Evolutionary conservation across 306 rosid genomes (phyloP).

Genomic region (Alnus glutinosa): DNA sequence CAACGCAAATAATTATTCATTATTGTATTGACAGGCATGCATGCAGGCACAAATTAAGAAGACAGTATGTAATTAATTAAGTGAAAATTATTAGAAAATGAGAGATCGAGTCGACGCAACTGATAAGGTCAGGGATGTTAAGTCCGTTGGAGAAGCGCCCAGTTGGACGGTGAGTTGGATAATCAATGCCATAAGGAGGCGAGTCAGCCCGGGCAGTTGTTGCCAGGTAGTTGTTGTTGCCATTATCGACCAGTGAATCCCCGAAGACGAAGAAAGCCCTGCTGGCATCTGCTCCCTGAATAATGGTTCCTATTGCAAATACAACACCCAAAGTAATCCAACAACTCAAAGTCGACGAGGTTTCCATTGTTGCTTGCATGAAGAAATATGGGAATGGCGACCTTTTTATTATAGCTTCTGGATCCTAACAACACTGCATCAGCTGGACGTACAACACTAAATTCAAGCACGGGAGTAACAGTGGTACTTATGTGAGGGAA

Average conservation of each 20-base stretch:
- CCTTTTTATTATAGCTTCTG: neutral
- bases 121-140: constrained; percentile 64
- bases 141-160: constrained; percentile 74
- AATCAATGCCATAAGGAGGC: constrained; percentile 72
- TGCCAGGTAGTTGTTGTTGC: constrained; percentile 61
- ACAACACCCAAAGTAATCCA: constrained; percentile 3
- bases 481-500: neutral
- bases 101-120: constrained; percentile 24
- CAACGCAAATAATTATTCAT: too few species aligned
- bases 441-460: neutral
- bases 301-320: constrained; percentile 17
- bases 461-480: neutral
- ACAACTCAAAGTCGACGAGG: neutral
- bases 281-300: constrained; percentile 28
- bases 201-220: constrained; percentile 70
- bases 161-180: constrained; percentile 51
- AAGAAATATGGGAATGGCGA: neutral
- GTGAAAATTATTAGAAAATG: too few species aligned
- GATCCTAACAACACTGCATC: neutral
- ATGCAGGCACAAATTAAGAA: too few species aligned
- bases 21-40: neutral
- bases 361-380: neutral
- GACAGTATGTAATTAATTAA: too few species aligned
- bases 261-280: constrained; percentile 69
- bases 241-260: constrained; percentile 67